These are phyloP conservation scores for Candida albicans DNA, from an alignment of 1,139 yeast genomes.

Conservation along the genomic window DNA sequence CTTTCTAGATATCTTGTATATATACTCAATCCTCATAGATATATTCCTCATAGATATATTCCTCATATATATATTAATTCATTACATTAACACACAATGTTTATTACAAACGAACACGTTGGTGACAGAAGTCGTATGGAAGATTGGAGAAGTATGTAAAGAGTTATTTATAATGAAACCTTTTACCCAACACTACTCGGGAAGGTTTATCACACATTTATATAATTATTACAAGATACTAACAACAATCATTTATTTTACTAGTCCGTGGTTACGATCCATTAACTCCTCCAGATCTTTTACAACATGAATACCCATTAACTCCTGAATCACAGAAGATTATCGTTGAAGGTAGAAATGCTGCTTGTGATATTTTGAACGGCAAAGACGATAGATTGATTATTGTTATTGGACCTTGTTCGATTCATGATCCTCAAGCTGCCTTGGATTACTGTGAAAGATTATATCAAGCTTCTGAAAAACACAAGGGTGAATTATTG, in stretches of 20 bases:
- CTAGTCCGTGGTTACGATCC: slow-evolving; percentile 77
- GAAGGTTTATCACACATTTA: neutral
- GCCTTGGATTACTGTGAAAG: slow-evolving; percentile 85
- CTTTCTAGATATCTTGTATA: slow-evolving; percentile 1
- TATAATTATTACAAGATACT: neutral
- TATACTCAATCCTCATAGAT: neutral
- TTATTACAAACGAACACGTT: slow-evolving; percentile 75
- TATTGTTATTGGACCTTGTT: slow-evolving; percentile 92
- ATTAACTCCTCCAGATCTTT: slow-evolving; percentile 80
- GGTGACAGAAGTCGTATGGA: slow-evolving; percentile 83
- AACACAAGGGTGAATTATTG: slow-evolving; percentile 71
- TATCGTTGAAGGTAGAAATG: slow-evolving; percentile 76
- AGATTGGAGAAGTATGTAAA: slow-evolving; percentile 79
- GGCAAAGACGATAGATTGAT: slow-evolving; percentile 79
- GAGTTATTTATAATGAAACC: neutral
- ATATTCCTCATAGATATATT: neutral
- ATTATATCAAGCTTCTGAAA: slow-evolving; percentile 64
- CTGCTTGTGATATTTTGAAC: slow-evolving; percentile 67
- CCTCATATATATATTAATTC: neutral
- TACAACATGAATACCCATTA: slow-evolving; percentile 78
- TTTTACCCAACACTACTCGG: neutral
- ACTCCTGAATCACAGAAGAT: slow-evolving; percentile 59
- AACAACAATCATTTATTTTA: slow-evolving; percentile 15
- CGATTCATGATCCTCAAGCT: slow-evolving; percentile 87
- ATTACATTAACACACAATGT: slow-evolving; percentile 46